Base-by-base conservation (phyloP, 225 moss, liverwort and hornwort genomes). In the Bryoerythrophyllum caledonicum region DNA sequence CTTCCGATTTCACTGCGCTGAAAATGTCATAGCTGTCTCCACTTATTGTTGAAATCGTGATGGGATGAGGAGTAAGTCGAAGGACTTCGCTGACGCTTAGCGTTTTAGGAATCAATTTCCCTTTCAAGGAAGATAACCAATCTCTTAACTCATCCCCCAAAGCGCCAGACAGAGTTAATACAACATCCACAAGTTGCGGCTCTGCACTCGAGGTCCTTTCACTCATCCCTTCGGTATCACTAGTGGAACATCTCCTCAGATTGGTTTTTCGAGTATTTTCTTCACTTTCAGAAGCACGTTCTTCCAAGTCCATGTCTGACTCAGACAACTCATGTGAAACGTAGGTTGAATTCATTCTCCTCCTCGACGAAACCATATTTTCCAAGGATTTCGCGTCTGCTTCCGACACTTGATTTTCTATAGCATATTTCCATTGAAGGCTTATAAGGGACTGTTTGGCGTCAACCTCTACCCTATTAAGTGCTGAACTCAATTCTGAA, bases 101-200 rank as follows among this genome's bases (percentile, higher is more conserved):
- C 30, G 32, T 16, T 62, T 46, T 55, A 10, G 70, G 73, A 70
- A 82, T 68, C 65, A 79, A 28, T 62, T 79, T 72, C 12, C 35
- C 65, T 74, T 82, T 64, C 1, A 85, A 60, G 51, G 49, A 78
- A 63, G 73, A 53, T 67, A 85, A 76, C 82, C 82, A 82, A 53
- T 15, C 44, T 69, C 75, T 63, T 17, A 88, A 64, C 51, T 80
- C 78, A 44, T 78, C 25, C 49, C 80, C 78, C 11, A 69, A 65
- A 57, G 78, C 43, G 55, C 49, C 54, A 7, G 80, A 21, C 24
- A 88, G 15, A 66, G 73, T 76, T 56, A 88, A 34, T 35, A 85
- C 67, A 32, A 58, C 75, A 88, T 85, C 85, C 69, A 82, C 81
- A 44, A 85, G 70, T 72, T 80, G 87, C 49, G 80, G n/a, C 71